Evolutionary conservation across 2,329 filamentous ascomycete genomes (phyloP).

Genomic region (Fusarium clavum): DNA sequence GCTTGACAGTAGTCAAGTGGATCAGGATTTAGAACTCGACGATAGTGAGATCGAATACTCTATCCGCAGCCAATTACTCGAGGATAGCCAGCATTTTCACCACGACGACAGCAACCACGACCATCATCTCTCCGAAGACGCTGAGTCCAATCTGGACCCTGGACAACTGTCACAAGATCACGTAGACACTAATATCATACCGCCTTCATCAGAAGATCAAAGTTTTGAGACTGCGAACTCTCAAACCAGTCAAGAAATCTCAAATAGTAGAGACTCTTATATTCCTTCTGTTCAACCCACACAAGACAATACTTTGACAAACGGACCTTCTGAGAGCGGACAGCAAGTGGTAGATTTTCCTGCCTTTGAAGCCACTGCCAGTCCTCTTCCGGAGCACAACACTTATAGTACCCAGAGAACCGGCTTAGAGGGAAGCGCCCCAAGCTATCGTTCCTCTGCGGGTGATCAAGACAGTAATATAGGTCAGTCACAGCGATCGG

Average conservation of each 20-base stretch:
- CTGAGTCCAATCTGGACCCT: background rate
- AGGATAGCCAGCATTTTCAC: background rate
- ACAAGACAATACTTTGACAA: slow-evolving; percentile 6
- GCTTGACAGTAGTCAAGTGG: background rate
- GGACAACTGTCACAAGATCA: background rate
- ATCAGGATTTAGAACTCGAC: background rate
- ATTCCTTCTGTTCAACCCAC: background rate
- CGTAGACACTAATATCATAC: background rate
- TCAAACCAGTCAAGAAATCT: background rate
- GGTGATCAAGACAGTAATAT: background rate
- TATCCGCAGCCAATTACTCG: background rate
- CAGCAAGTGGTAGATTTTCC: background rate
- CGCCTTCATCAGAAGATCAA: background rate
- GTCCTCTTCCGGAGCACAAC: background rate
- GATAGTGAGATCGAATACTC: background rate
- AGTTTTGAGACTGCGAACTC: slow-evolving; percentile 13
- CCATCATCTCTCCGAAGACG: background rate
- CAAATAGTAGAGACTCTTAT: background rate
- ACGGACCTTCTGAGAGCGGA: background rate
- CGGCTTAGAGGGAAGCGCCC: background rate
- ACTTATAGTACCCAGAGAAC: background rate
- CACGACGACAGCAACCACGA: background rate
- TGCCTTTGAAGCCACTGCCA: background rate
- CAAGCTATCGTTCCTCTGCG: background rate
- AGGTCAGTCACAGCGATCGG: background rate